Percentiles rank a stretch among this genome's conserved stretches.
Conservation (phyloP, 805 yeast genomes). For the Starmerella stellata region DNA sequence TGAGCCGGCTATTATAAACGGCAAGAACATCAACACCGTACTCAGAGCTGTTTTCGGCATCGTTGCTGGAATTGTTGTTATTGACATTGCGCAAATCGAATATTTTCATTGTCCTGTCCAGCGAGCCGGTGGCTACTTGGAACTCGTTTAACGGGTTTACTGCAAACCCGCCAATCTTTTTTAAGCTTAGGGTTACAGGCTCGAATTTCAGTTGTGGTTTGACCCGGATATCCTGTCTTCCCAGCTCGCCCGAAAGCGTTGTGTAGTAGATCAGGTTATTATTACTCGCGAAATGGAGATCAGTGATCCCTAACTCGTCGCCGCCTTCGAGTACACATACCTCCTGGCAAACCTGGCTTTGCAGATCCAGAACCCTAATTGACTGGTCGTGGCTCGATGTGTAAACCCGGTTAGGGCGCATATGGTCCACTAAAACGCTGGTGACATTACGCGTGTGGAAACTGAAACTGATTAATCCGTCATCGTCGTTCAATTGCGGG, state of each 20-base stretch:
- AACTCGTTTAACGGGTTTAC: slow-evolving; percentile 49
- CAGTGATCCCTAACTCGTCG: slow-evolving; percentile 47
- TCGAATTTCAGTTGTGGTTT: not conserved
- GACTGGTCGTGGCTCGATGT: slow-evolving; percentile 82
- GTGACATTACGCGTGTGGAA: slow-evolving; percentile 64
- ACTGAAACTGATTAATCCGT: slow-evolving; percentile 40
- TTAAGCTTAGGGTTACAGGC: slow-evolving; percentile 39
- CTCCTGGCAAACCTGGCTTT: slow-evolving; percentile 41
- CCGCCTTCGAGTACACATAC: slow-evolving; percentile 38
- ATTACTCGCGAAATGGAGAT: slow-evolving; percentile 40
- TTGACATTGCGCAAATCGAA: slow-evolving; percentile 74
- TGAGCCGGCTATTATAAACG: slow-evolving; percentile 51
- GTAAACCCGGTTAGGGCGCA: slow-evolving; percentile 36
- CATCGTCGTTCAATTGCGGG: slow-evolving; percentile 29
- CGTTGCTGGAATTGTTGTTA: no score
- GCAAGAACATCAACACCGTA: slow-evolving; percentile 28
- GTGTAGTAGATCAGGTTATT: slow-evolving; percentile 45
- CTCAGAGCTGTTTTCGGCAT: slow-evolving; percentile 10
- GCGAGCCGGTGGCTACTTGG: slow-evolving; percentile 71
- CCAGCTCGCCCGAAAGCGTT: slow-evolving; percentile 65
- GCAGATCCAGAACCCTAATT: slow-evolving; percentile 51
- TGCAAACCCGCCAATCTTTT: slow-evolving; percentile 79
- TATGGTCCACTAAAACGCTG: slow-evolving; percentile 36
- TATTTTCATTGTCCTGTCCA: slow-evolving; percentile 64
- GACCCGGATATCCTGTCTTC: slow-evolving; percentile 47